Percentiles rank a stretch among this genome's conserved stretches.
phyloP scores from a whole-genome alignment of 805 yeast species.

The Torulaspora indica region DNA sequence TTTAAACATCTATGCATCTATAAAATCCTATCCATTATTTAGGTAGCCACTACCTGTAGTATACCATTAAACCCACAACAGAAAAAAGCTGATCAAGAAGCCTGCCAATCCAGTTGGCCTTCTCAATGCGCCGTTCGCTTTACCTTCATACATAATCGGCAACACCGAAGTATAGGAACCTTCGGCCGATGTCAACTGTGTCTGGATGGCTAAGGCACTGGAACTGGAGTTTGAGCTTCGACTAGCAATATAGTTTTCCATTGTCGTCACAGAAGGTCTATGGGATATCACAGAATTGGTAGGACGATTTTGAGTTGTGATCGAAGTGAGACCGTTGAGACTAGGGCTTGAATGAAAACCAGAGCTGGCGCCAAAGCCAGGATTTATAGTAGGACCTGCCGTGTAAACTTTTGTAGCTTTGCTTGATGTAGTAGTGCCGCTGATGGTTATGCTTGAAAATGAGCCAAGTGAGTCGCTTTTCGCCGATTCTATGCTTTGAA shows the following conservation, averaged over 20 bases:
- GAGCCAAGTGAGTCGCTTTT: not conserved
- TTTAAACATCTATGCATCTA: constrained; percentile 4
- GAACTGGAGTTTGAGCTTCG: not conserved
- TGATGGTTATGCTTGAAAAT: not conserved
- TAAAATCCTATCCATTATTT: constrained; percentile 2
- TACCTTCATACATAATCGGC: constrained; percentile 14
- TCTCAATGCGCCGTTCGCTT: constrained; percentile 14
- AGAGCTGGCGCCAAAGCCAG: not conserved
- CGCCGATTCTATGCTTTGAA: not conserved
- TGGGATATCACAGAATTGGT: not conserved
- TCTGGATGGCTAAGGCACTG: constrained; percentile 1
- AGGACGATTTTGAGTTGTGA: not conserved
- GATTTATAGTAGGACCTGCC: not conserved
- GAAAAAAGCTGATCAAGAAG: constrained; percentile 12
- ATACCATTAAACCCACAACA: constrained; percentile 2
- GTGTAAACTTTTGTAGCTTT: not conserved
- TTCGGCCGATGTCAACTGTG: constrained; percentile 5
- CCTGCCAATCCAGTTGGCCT: constrained; percentile 11
- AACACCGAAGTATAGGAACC: not conserved
- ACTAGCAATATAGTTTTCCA: not conserved
- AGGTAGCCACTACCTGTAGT: constrained; percentile 2
- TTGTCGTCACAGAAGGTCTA: not conserved
- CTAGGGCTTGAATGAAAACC: not conserved
- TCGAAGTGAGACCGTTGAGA: not conserved
- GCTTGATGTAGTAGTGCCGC: not conserved